These are phyloP conservation scores for Moesziomyces sp. DNA, from an alignment of 1,284 basidiomycete species.

Conservation along the genomic window DNA sequence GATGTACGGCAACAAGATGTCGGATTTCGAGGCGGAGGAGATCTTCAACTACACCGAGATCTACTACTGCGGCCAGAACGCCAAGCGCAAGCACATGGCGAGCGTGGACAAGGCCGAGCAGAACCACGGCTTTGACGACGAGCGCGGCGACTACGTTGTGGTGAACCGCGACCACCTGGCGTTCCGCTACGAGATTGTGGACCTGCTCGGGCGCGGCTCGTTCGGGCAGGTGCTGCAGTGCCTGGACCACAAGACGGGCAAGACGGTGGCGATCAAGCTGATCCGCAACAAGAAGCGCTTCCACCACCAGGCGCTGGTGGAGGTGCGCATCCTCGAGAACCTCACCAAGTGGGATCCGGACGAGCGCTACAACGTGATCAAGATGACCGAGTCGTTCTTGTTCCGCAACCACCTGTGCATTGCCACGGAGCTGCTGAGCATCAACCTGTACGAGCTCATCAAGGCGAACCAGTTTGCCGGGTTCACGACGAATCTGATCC, in stretches of 20 bases:
- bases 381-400: slow-evolving; percentile 98
- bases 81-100: slow-evolving; percentile 58
- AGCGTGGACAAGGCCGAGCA: slow-evolving; percentile 78
- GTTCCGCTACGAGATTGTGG: slow-evolving; percentile 93
- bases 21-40: slow-evolving; percentile 84
- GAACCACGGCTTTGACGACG: slow-evolving; percentile 97
- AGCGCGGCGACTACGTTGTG: slow-evolving; percentile 94
- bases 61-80: slow-evolving; percentile 78
- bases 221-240: slow-evolving; percentile 98
- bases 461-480: slow-evolving; percentile 98
- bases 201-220: slow-evolving; percentile 94
- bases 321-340: slow-evolving; percentile 97
- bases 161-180: slow-evolving; percentile 91
- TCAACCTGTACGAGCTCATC: slow-evolving; percentile 98
- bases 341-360: slow-evolving; percentile 97
- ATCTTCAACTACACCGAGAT: slow-evolving; percentile 86
- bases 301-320: slow-evolving; percentile 97
- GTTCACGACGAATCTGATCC: slow-evolving; percentile 92
- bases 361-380: slow-evolving; percentile 95
- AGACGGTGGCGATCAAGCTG: slow-evolving; percentile 97
- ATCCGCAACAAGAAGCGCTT: slow-evolving; percentile 99
- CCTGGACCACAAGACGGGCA: slow-evolving; percentile 94
- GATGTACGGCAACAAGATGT: slow-evolving; percentile 69
- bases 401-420: slow-evolving; percentile 98
- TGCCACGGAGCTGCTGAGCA: slow-evolving; percentile 95